Conservation (phyloP, 441 rosid species). For the Croton setiger region DNA sequence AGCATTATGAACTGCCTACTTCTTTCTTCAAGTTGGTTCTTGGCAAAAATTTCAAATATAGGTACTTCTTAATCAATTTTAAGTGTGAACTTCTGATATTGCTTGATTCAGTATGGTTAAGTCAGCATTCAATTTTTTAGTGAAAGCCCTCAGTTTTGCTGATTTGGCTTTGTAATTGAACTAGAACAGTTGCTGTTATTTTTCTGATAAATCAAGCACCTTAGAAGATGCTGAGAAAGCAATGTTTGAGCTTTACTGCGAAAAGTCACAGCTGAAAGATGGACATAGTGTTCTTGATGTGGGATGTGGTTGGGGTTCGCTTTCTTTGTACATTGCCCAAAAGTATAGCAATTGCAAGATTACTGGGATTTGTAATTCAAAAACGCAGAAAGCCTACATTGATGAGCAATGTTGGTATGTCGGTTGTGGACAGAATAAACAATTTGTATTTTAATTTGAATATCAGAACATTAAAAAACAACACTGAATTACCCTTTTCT, state of each 20-base stretch:
- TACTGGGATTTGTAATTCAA: slow-evolving; percentile 84
- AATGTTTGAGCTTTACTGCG: slow-evolving; percentile 68
- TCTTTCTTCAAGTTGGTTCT: slow-evolving; percentile 82
- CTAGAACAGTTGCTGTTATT: slow-evolving; percentile 61
- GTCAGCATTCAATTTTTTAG: too few species aligned
- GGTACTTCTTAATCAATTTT: slow-evolving; percentile 25
- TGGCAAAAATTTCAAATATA: slow-evolving; percentile 68
- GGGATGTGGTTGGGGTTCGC: slow-evolving; percentile 94
- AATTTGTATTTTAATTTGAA: background rate
- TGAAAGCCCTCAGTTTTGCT: background rate
- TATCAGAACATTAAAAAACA: background rate
- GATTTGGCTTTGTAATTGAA: background rate
- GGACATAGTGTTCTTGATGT: slow-evolving; percentile 74
- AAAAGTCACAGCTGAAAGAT: slow-evolving; percentile 64
- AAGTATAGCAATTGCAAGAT: slow-evolving; percentile 59
- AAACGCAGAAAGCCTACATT: slow-evolving; percentile 60
- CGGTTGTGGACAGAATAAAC: background rate
- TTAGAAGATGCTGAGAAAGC: slow-evolving; percentile 82
- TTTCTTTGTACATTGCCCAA: slow-evolving; percentile 61
- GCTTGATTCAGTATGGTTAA: too few species aligned
- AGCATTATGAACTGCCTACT: slow-evolving; percentile 81
- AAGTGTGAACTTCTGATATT: too few species aligned
- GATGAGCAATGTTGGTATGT: slow-evolving; percentile 63
- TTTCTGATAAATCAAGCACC: slow-evolving; percentile 43
- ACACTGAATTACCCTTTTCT: background rate